phyloP scores from a whole-genome alignment of 1,284 basidiomycete species.

The Melampsora occidentalis region DNA sequence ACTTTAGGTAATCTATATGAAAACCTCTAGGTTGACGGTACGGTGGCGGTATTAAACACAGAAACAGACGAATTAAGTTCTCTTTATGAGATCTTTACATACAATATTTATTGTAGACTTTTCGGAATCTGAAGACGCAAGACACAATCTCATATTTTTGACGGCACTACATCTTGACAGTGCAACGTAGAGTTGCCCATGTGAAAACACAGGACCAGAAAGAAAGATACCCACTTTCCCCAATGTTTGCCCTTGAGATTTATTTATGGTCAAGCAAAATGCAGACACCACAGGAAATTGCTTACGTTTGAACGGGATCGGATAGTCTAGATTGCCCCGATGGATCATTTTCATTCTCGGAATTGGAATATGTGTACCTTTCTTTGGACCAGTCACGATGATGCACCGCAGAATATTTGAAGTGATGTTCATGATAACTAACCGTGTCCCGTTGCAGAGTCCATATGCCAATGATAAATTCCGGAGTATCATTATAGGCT shows the following conservation, averaged over 20 bases:
- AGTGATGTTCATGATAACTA: neutral
- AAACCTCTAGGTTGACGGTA: too few species aligned
- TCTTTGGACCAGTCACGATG: neutral
- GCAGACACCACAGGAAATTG: constrained; percentile 2
- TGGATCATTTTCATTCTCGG: neutral
- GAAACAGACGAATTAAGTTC: too few species aligned
- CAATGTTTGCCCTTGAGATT: constrained; percentile 11
- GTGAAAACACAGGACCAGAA: neutral
- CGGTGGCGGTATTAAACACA: too few species aligned
- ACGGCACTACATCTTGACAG: neutral
- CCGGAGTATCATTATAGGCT: neutral
- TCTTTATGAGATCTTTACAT: too few species aligned
- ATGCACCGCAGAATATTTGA: neutral
- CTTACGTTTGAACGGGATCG: neutral
- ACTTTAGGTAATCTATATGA: too few species aligned
- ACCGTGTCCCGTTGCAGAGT: neutral
- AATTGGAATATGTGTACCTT: neutral
- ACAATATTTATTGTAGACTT: too few species aligned
- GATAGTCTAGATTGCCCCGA: neutral
- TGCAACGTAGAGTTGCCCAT: constrained; percentile 18
- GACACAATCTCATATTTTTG: too few species aligned
- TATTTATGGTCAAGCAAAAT: constrained; percentile 13
- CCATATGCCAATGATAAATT: neutral
- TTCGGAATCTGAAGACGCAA: too few species aligned
- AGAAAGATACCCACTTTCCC: neutral